A percentile compares a stretch with the other conserved stretches of the same genome.
Evolutionary conservation across 345 rosid genomes (phyloP).

Genomic region (Draba incana): DNA sequence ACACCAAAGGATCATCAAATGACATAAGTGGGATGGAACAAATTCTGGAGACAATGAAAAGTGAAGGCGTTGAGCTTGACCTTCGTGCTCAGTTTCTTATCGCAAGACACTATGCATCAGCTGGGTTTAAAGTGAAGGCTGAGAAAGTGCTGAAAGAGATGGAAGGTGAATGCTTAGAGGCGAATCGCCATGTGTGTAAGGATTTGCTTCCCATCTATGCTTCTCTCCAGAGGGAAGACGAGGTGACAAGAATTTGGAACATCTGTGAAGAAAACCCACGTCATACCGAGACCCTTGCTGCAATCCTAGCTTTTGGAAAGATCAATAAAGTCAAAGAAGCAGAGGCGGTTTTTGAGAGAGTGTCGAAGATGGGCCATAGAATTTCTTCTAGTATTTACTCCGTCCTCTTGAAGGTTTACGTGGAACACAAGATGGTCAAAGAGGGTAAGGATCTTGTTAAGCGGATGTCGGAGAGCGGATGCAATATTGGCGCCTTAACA

Average conservation of each 20-base stretch:
- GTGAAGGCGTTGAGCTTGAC: constrained; percentile 79
- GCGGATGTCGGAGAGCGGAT: constrained; percentile 64
- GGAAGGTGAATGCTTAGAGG: constrained; percentile 73
- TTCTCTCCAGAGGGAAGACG: constrained; percentile 67
- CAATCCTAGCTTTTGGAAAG: constrained; percentile 83
- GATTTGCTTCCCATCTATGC: constrained; percentile 71
- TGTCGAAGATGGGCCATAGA: constrained; percentile 47
- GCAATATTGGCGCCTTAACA: constrained; percentile 61
- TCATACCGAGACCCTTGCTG: constrained; percentile 55
- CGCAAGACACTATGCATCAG: constrained; percentile 69
- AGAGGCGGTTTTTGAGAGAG: constrained; percentile 64
- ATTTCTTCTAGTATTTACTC: constrained; percentile 52
- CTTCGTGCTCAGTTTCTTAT: constrained; percentile 45
- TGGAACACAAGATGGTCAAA: constrained; percentile 69
- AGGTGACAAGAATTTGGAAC: constrained; percentile 84
- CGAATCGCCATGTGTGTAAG: constrained; percentile 55
- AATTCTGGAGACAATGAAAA: constrained; percentile 80
- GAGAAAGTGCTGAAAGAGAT: constrained; percentile 67
- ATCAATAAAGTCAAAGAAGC: constrained; percentile 71
- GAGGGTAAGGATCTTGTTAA: constrained; percentile 76
- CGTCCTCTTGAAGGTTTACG: constrained; percentile 70
- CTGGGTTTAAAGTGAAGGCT: constrained; percentile 69
- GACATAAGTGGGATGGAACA: constrained; percentile 88
- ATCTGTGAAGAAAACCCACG: constrained; percentile 62
- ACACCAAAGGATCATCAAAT: constrained; percentile 65